Evolutionary conservation across 2,329 filamentous ascomycete genomes (phyloP).

Genomic region (Ophidiomyces ophidiicola): DNA sequence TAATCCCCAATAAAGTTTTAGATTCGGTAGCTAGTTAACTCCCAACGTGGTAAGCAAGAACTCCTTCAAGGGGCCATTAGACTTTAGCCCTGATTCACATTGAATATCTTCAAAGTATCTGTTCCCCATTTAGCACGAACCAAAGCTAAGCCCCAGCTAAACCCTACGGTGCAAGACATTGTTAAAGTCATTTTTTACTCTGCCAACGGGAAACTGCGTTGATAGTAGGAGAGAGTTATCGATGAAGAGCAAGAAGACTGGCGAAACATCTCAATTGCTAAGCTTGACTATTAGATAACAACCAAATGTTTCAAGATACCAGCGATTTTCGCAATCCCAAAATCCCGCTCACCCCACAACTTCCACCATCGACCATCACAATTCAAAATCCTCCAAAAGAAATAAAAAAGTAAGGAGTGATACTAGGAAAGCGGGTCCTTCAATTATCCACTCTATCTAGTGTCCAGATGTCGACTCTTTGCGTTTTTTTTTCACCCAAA

Average conservation of each 20-base stretch:
- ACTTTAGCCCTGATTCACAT: no score
- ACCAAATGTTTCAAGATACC: constrained; percentile 9
- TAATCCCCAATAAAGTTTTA: no score
- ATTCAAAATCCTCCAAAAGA: constrained; percentile 1
- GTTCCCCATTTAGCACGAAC: no score
- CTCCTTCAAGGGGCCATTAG: no score
- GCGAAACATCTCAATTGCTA: constrained; percentile 7
- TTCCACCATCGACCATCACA: constrained; percentile 2
- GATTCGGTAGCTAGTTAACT: no score
- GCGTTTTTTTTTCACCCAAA: neutral
- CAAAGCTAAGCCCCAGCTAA: no score
- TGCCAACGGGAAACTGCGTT: no score
- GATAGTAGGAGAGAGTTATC: neutral
- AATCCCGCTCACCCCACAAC: neutral
- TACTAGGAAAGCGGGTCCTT: constrained; percentile 7
- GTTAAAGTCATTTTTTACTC: no score
- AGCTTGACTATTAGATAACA: constrained; percentile 1
- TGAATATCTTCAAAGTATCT: no score
- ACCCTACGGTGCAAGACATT: no score
- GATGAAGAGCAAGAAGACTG: neutral
- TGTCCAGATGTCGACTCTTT: no score
- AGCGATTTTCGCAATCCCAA: constrained; percentile 3
- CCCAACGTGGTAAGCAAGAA: no score
- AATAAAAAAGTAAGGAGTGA: constrained; percentile 12
- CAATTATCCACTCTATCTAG: neutral